Conservation (phyloP, 23 red algal species). For the Agarophyton chilense region DNA sequence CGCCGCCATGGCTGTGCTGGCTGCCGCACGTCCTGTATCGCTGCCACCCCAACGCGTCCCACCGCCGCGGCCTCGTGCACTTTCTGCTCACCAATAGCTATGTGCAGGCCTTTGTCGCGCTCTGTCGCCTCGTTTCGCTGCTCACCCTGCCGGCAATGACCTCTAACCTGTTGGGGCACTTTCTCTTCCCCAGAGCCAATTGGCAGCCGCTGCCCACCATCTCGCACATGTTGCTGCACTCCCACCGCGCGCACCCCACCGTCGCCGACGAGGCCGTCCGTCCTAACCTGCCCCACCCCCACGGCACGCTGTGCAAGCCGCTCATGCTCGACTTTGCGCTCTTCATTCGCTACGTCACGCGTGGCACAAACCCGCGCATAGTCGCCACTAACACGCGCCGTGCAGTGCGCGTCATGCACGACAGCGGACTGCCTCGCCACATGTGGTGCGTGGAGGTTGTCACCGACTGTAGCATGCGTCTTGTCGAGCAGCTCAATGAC, state of each 20-base stretch:
- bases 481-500: conserved; percentile 10
- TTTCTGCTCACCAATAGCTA: conserved; percentile 7
- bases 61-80: neutral
- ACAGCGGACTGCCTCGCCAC: conserved; percentile 15
- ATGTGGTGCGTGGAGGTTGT: conserved; percentile 76
- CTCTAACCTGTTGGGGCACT: conserved; percentile 61
- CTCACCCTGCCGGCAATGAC: conserved; percentile 69
- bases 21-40: conserved; percentile 20
- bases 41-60: neutral
- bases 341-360: conserved; percentile 72
- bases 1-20: conserved; percentile 25
- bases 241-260: neutral
- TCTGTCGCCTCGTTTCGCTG: conserved; percentile 39
- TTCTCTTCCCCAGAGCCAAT: conserved; percentile 40
- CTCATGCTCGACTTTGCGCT: conserved; percentile 44
- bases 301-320: neutral
- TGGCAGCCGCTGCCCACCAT: conserved; percentile 42
- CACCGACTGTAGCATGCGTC: conserved; percentile 45
- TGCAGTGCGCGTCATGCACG: conserved; percentile 39
- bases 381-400: conserved; percentile 37
- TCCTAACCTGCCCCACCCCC: neutral
- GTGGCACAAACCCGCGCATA: conserved; percentile 54
- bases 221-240: conserved; percentile 23
- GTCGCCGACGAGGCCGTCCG: neutral
- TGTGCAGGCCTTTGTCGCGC: conserved; percentile 15